Base-by-base conservation (phyloP, 2,329 filamentous ascomycete genomes). In the Aureobasidium sp. region DNA sequence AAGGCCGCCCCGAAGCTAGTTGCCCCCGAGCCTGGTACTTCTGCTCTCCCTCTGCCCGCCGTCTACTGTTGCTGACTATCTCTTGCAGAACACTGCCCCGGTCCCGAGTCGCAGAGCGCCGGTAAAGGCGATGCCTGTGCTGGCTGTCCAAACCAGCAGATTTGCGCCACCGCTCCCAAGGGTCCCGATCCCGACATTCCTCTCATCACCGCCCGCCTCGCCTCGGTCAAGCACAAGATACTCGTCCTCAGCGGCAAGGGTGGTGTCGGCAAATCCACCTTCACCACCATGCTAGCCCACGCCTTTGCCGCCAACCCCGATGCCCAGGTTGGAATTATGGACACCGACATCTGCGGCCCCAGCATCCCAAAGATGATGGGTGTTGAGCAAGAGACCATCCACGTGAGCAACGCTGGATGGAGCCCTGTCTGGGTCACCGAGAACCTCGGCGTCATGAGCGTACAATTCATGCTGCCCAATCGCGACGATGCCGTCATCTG, bases 321-420 rank as follows among this genome's bases (percentile, higher is more conserved):
- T 49, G 87, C 80, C 62, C 90, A 85, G 1, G 90, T 99, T 31
- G 94, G 93, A 22, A 87, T 99, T 68, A 97, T 97, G 91, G 94
- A 99, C 76, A 95, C 94, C 7, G 94, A 99, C 75, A 96, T 99
- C 65, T 97, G 91, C 76, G 94, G 94, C 0, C 94, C 94, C 0
- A 91, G 87, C 66, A 97, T 99, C 70, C 94, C 94, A 22, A 97
- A 97, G 78, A 97, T 99, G 93, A 92, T 99, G 87, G 94, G 94
- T 37, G 93, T 97, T 0, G 92, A 97, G 75, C 79, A 85, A 29
- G 93, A 99, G 77, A 96, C 89, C 1, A 94, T 99, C 58, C 94
- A 99, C 73, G 86, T 96, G 59, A 94, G 87, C 71, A 88, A 85
- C 59, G 85, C 87, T 0, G 94, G 94, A 2, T 97, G 92, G 94